Conservation (phyloP, 106 monocot species). For the Vanilla planifolia region DNA sequence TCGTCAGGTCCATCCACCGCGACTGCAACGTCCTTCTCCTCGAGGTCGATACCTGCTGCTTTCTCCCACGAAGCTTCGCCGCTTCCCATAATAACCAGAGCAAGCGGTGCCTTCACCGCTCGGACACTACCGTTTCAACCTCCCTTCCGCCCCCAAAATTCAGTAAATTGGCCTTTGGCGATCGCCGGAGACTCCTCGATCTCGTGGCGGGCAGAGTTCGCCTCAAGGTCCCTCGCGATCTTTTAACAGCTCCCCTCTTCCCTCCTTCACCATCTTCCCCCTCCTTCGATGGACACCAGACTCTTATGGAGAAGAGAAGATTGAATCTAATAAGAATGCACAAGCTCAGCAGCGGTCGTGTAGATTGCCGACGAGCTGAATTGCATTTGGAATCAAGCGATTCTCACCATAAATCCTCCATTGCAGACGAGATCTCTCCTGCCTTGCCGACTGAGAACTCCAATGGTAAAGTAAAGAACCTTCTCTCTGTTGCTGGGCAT, state of each 20-base stretch:
- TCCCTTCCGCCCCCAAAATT: slow-evolving; percentile 5
- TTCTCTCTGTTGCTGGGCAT: slow-evolving; percentile 37
- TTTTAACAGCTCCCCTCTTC: slow-evolving; percentile 39
- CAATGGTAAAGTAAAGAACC: slow-evolving; percentile 19
- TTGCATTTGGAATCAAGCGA: background rate
- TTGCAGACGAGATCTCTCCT: background rate
- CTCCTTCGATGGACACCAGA: slow-evolving; percentile 3
- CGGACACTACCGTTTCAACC: slow-evolving; percentile 7
- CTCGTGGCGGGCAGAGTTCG: slow-evolving; percentile 31
- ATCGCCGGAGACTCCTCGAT: slow-evolving; percentile 60
- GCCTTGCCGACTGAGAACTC: background rate
- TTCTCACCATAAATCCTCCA: background rate
- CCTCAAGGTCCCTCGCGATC: slow-evolving; percentile 20
- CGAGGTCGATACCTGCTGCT: slow-evolving; percentile 36
- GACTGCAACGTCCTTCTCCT: slow-evolving; percentile 60
- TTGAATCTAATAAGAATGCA: slow-evolving; percentile 26
- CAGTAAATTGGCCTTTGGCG: slow-evolving; percentile 44
- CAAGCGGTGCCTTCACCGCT: slow-evolving; percentile 3
- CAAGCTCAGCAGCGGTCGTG: slow-evolving; percentile 14
- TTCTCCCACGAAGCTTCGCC: background rate
- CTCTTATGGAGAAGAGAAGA: slow-evolving; percentile 23
- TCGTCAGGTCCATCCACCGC: slow-evolving; percentile 18
- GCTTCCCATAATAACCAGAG: background rate
- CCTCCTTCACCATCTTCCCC: slow-evolving; percentile 3
- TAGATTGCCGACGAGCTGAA: slow-evolving; percentile 21